phyloP scores from a whole-genome alignment of 2,329 filamentous ascomycete genomes.

The Moelleriella libera region DNA sequence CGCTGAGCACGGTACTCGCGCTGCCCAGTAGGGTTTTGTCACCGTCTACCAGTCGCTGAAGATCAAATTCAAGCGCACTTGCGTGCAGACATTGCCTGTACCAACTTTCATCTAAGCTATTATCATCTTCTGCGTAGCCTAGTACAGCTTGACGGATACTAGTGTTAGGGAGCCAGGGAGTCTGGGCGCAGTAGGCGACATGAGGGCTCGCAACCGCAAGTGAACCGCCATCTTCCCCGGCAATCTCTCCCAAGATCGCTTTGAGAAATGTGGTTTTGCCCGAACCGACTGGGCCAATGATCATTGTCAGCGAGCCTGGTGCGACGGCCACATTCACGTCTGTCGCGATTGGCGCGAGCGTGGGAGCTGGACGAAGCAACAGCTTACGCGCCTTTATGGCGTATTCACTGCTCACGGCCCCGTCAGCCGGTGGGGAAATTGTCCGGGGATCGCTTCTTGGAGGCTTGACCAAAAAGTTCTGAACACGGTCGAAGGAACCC shows the following conservation, averaged over 20 bases:
- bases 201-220: not conserved
- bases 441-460: conserved; percentile 1
- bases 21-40: conserved; percentile 87
- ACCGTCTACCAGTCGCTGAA: conserved; percentile 71
- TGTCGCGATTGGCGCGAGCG: not conserved
- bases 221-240: not conserved
- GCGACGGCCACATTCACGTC: conserved; percentile 2
- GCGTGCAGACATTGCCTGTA: conserved; percentile 29
- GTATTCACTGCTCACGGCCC: not conserved
- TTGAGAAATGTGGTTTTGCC: conserved; percentile 8
- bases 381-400: conserved; percentile 1
- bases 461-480: conserved; percentile 5
- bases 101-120: conserved; percentile 1
- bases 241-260: conserved; percentile 10
- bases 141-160: conserved; percentile 9
- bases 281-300: conserved; percentile 5
- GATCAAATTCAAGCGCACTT: conserved; percentile 73
- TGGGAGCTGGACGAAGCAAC: conserved; percentile 1
- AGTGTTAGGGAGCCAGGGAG: conserved; percentile 8
- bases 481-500: conserved; percentile 8
- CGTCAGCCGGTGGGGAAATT: not conserved
- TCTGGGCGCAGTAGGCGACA: conserved; percentile 9
- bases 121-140: not conserved
- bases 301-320: conserved; percentile 1
- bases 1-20: conserved; percentile 78